Evolutionary conservation across 805 yeast species (phyloP).

Genomic region (Zygotorulaspora danielsina): DNA sequence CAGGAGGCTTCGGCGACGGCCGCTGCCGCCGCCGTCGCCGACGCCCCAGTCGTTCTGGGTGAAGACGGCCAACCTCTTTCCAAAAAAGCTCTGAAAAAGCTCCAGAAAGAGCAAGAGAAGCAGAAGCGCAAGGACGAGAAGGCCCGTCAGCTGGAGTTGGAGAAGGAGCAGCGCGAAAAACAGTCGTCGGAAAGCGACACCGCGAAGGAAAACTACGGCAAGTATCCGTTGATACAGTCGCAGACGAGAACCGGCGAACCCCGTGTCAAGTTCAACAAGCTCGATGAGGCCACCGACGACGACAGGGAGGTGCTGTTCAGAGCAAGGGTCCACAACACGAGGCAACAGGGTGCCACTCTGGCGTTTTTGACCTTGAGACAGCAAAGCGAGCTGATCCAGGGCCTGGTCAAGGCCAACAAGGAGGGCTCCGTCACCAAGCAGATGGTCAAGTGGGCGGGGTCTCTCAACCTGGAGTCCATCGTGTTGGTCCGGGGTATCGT

Average conservation of each 20-base stretch:
- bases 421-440: constrained; percentile 76
- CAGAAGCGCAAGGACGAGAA: constrained; percentile 88
- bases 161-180: constrained; percentile 68
- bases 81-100: constrained; percentile 91
- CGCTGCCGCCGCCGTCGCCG: not conserved
- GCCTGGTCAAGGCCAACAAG: constrained; percentile 70
- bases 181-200: constrained; percentile 78
- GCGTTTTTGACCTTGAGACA: constrained; percentile 89
- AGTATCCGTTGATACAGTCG: constrained; percentile 81
- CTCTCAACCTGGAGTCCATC: constrained; percentile 82
- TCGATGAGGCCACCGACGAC: constrained; percentile 45
- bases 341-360: constrained; percentile 96
- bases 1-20: not conserved
- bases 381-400: constrained; percentile 79
- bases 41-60: constrained; percentile 42
- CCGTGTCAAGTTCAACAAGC: constrained; percentile 55
- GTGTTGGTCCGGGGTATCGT: constrained; percentile 86
- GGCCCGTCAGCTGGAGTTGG: constrained; percentile 81
- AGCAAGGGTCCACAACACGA: constrained; percentile 88
- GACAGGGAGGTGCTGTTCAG: constrained; percentile 80
- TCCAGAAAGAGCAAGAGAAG: constrained; percentile 89
- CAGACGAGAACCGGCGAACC: constrained; percentile 71
- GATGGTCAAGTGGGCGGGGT: constrained; percentile 94
- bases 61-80: constrained; percentile 87
- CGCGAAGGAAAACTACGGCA: constrained; percentile 86